Percentiles rank a stretch among this genome's conserved stretches.
phyloP scores from a whole-genome alignment of 2,329 filamentous ascomycete species.

The Aschersonia sp. region DNA sequence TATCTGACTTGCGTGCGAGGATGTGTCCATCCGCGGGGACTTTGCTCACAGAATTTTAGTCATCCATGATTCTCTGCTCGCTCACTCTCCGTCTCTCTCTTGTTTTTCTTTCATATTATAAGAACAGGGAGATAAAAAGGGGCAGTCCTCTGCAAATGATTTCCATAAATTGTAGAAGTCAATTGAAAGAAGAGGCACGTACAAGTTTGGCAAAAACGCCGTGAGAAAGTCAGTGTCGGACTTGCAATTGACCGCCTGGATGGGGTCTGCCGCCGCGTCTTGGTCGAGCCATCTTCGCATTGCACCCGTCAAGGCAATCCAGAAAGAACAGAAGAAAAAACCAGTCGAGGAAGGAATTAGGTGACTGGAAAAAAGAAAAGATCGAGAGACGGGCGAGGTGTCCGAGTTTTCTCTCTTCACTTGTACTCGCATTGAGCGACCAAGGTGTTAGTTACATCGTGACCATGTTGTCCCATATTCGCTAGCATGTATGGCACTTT shows the following conservation, averaged over 20 bases:
- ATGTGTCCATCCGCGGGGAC: slow-evolving; percentile 30
- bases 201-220: slow-evolving; percentile 15
- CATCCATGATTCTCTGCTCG: too few relatives aligned
- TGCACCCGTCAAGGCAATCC: neutral
- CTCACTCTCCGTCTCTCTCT: neutral
- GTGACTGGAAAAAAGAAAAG: neutral
- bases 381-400: too few relatives aligned
- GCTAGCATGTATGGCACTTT: too few relatives aligned
- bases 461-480: too few relatives aligned
- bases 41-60: neutral
- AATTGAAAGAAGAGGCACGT: slow-evolving; percentile 5
- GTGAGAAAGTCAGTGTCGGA: neutral
- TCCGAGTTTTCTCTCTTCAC: too few relatives aligned
- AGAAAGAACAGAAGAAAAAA: neutral
- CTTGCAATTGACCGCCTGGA: slow-evolving; percentile 2
- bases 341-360: neutral
- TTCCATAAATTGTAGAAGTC: neutral
- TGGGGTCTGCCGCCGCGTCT: neutral
- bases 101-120: neutral
- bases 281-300: neutral
- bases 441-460: too few relatives aligned
- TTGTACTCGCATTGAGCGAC: too few relatives aligned
- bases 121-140: neutral
- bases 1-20: slow-evolving; percentile 27
- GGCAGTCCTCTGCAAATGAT: too few relatives aligned